Evolutionary conservation across 1,284 basidiomycete genomes (phyloP).

Genomic region (Ceratobasidium papillatum): DNA sequence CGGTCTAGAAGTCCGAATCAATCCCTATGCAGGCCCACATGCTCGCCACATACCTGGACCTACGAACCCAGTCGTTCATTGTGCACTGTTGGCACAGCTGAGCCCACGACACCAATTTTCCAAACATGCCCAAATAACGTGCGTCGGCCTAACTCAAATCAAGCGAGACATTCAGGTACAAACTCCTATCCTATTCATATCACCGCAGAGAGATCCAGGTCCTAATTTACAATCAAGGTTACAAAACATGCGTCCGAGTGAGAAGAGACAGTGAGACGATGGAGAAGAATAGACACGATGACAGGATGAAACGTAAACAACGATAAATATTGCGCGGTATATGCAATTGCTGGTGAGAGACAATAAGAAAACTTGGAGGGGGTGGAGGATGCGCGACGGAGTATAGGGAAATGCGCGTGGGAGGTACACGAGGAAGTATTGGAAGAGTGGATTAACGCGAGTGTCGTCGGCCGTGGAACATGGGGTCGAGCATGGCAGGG

Average conservation of each 20-base stretch:
- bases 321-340: conserved; percentile 40
- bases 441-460: conserved; percentile 9
- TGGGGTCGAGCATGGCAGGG: conserved; percentile 11
- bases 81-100: not conserved
- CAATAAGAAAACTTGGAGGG: conserved; percentile 21
- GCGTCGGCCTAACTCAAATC: not conserved
- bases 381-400: not conserved
- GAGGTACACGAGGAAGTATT: not conserved
- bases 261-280: not conserved
- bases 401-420: conserved; percentile 8
- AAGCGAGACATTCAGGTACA: not conserved
- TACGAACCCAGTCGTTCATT: not conserved
- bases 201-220: not conserved
- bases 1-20: not conserved
- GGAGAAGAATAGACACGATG: conserved; percentile 37
- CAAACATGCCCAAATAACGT: not conserved
- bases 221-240: not conserved
- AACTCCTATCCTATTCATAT: conserved; percentile 17
- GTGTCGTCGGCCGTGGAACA: conserved; percentile 29
- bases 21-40: not conserved
- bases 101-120: not conserved
- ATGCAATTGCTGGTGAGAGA: not conserved
- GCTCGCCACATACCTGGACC: not conserved
- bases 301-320: conserved; percentile 36
- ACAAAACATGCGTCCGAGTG: not conserved